These are phyloP conservation scores for Colletotrichum shisoi DNA, from an alignment of 2,329 filamentous ascomycete genomes.

Conservation along the genomic window DNA sequence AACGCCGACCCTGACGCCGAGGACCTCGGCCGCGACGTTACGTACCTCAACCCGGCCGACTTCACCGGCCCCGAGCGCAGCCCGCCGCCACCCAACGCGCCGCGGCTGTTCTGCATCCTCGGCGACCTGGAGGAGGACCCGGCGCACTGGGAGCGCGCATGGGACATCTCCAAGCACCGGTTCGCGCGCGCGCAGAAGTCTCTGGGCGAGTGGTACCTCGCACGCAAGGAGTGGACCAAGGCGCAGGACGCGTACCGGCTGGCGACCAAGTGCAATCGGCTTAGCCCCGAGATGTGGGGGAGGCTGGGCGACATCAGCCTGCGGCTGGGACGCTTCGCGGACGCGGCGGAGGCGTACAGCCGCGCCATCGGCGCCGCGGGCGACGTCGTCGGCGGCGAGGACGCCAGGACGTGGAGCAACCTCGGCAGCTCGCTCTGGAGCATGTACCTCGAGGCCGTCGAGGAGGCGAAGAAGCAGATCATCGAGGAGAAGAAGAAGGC, in stretches of 20 bases:
- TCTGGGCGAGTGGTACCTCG: constrained; percentile 79
- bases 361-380: constrained; percentile 74
- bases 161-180: constrained; percentile 81
- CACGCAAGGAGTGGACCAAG: constrained; percentile 69
- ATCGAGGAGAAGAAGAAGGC: constrained; percentile 30
- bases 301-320: constrained; percentile 88
- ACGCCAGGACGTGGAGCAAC: constrained; percentile 95
- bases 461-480: constrained; percentile 47
- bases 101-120: constrained; percentile 89
- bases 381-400: constrained; percentile 76
- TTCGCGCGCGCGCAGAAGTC: constrained; percentile 90
- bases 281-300: constrained; percentile 87
- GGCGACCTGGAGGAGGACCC: constrained; percentile 85
- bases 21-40: constrained; percentile 55
- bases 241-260: constrained; percentile 81
- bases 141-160: constrained; percentile 81
- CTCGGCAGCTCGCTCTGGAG: constrained; percentile 83
- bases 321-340: constrained; percentile 76
- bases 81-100: constrained; percentile 80
- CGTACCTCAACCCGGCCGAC: constrained; percentile 61
- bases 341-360: constrained; percentile 83
- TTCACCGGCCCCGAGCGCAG: constrained; percentile 70
- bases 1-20: constrained; percentile 57
- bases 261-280: constrained; percentile 78
- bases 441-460: constrained; percentile 65